phyloP scores from a whole-genome alignment of 306 rosid species.

The Acacia crassicarpa region DNA sequence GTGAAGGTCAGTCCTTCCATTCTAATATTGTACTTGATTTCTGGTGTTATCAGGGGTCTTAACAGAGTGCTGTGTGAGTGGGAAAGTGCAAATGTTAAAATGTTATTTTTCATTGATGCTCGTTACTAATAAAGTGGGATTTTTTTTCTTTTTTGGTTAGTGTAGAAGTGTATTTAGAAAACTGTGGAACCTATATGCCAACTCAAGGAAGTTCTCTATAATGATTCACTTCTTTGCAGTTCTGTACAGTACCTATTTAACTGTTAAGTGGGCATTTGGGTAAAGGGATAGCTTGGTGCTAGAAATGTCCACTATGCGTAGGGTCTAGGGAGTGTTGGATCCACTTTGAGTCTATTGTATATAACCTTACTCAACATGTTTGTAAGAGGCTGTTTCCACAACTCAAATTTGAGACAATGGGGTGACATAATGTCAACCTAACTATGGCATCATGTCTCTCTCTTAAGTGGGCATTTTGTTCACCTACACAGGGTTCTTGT shows the following conservation, averaged over 20 bases:
- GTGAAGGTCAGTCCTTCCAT: slow-evolving; percentile 65
- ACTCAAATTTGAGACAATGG: background rate
- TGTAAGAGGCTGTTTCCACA: background rate
- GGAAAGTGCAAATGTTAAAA: background rate
- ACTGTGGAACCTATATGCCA: background rate
- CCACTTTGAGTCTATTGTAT: background rate
- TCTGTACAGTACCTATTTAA: background rate
- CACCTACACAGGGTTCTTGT: background rate
- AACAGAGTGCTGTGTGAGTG: background rate
- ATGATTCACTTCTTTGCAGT: background rate
- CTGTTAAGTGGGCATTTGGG: background rate
- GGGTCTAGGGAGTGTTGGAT: background rate
- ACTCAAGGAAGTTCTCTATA: background rate
- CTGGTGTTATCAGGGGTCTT: background rate
- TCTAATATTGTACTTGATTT: background rate
- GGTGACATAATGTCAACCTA: background rate
- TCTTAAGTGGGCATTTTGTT: background rate
- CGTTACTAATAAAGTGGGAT: background rate
- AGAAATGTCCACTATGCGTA: background rate
- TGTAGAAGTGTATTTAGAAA: background rate
- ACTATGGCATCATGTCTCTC: background rate
- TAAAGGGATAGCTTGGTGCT: background rate
- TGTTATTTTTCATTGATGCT: background rate
- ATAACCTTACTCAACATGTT: background rate
- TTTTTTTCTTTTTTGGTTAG: background rate